phyloP scores from a whole-genome alignment of 148 eudicot genomes.

The Spergularia marina region DNA sequence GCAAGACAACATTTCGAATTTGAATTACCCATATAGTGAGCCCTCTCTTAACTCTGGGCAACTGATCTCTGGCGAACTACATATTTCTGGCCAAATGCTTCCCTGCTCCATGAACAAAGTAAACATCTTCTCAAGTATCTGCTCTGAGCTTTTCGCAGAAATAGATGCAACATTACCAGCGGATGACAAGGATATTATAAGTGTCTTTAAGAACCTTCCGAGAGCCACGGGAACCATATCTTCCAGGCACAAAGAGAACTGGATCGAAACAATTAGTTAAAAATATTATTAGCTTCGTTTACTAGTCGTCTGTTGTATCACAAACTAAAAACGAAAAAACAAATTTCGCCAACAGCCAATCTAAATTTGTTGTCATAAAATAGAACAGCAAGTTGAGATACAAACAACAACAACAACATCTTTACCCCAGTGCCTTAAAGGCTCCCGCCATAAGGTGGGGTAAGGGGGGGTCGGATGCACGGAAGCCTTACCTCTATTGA shows the following conservation, averaged over 20 bases:
- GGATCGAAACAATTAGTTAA: conserved; percentile 40
- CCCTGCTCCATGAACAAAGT: conserved; percentile 85
- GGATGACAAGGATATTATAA: conserved; percentile 57
- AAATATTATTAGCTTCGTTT: conserved; percentile 3
- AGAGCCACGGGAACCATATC: conserved; percentile 95
- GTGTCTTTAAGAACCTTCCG: conserved; percentile 76
- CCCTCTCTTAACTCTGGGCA: conserved; percentile 70
- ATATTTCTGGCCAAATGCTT: conserved; percentile 82
- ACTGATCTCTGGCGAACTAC: conserved; percentile 76
- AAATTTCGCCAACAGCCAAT: neutral
- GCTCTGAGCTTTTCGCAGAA: conserved; percentile 48
- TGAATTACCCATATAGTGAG: conserved; percentile 71
- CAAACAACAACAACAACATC: too few relatives aligned
- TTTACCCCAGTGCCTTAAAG: too few relatives aligned
- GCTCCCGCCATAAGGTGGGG: too few relatives aligned
- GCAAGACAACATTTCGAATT: neutral
- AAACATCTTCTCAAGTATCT: conserved; percentile 83
- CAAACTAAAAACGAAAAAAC: neutral
- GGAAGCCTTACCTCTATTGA: too few relatives aligned
- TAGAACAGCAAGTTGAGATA: too few relatives aligned
- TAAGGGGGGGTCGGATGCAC: too few relatives aligned
- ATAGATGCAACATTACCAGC: conserved; percentile 25
- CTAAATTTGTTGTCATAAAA: too few relatives aligned
- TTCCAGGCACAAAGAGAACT: conserved; percentile 96
- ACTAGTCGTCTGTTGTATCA: neutral